phyloP scores from a whole-genome alignment of 768 basidiomycete species.

The Boletus tylopilopsis region DNA sequence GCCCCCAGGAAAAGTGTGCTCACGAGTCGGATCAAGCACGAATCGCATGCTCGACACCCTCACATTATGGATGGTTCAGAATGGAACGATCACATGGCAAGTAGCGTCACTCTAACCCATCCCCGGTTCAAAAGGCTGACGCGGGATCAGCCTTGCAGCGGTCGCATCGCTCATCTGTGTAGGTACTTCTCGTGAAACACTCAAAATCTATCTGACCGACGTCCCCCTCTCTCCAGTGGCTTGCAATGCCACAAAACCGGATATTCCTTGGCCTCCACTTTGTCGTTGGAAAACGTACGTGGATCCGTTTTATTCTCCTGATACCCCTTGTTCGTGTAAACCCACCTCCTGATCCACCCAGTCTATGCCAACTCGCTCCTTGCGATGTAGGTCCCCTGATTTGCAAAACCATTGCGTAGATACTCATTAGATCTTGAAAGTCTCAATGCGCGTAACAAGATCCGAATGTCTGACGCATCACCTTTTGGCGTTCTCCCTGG shows the following conservation, averaged over 20 bases:
- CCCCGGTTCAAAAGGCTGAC: background rate
- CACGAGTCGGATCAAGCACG: conserved; percentile 9
- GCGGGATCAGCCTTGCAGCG: conserved; percentile 10
- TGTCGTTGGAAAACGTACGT: conserved; percentile 21
- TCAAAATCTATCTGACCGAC: background rate
- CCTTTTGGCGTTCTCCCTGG: conserved; percentile 4
- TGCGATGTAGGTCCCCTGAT: conserved; percentile 19
- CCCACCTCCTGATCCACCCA: background rate
- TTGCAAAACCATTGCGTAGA: background rate
- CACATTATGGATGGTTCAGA: conserved; percentile 21
- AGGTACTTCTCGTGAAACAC: background rate
- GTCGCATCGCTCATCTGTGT: conserved; percentile 19
- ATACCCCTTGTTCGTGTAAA: background rate
- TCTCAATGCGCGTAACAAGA: conserved; percentile 17
- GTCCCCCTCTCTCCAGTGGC: conserved; percentile 9
- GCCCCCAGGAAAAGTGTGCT: background rate
- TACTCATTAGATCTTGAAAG: conserved; percentile 1
- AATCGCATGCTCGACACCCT: conserved; percentile 17
- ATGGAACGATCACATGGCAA: conserved; percentile 22
- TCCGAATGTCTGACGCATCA: conserved; percentile 1
- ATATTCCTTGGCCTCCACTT: conserved; percentile 25
- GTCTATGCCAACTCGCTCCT: conserved; percentile 27
- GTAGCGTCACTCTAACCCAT: background rate
- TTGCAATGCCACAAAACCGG: conserved; percentile 20
- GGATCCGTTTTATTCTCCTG: background rate